Conservation (phyloP, 2,329 filamentous ascomycete genomes). For the Xylariaceae sp. region DNA sequence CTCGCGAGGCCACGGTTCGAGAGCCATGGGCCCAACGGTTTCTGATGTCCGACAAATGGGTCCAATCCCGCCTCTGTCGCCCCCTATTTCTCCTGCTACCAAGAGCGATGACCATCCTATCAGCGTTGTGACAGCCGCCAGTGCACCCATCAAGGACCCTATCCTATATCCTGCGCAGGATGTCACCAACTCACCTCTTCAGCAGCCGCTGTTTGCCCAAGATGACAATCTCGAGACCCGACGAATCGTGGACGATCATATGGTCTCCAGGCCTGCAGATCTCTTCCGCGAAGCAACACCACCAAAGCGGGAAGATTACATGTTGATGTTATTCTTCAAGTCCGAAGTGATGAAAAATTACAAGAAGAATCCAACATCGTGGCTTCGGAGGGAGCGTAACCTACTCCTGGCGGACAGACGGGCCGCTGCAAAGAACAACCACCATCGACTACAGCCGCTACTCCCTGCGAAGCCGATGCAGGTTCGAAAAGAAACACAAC, state of each 20-base stretch:
- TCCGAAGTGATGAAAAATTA: conserved; percentile 55
- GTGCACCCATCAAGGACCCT: conserved; percentile 52
- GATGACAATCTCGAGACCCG: conserved; percentile 46
- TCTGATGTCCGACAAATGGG: conserved; percentile 38
- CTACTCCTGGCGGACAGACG: conserved; percentile 52
- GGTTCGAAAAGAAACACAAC: conserved; percentile 36
- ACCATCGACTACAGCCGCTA: conserved; percentile 42
- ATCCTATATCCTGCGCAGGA: conserved; percentile 60
- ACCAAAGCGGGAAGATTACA: conserved; percentile 57
- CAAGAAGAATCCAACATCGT: conserved; percentile 47
- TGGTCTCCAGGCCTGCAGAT: conserved; percentile 46
- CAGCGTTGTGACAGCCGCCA: conserved; percentile 33
- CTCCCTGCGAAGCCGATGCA: conserved; percentile 46
- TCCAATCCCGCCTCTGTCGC: conserved; percentile 53
- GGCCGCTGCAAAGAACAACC: conserved; percentile 44
- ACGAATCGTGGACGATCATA: conserved; percentile 54
- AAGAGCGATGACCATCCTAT: conserved; percentile 40
- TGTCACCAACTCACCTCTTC: conserved; percentile 42
- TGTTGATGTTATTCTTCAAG: conserved; percentile 54
- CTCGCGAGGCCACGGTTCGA: conserved; percentile 34
- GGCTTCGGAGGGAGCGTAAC: conserved; percentile 55
- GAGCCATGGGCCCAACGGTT: conserved; percentile 29
- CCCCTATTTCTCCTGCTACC: conserved; percentile 59
- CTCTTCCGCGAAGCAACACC: conserved; percentile 50
- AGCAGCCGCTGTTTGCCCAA: conserved; percentile 54